phyloP scores from a whole-genome alignment of 768 basidiomycete genomes.

The Rhodocollybia butyracea region DNA sequence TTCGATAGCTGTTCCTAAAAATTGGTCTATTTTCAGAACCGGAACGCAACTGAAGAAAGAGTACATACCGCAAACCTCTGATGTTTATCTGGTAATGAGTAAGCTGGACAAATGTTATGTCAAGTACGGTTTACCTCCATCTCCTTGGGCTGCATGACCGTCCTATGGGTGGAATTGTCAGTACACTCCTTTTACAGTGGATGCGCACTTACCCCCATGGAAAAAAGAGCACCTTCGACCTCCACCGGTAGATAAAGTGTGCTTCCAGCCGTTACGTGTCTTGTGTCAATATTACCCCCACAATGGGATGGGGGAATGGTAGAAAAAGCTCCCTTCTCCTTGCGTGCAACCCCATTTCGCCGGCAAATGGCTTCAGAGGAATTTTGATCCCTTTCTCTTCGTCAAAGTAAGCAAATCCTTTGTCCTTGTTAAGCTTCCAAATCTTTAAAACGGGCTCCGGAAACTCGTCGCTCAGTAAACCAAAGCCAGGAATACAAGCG shows the following conservation, averaged over 20 bases:
- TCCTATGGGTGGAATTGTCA: constrained; percentile 36
- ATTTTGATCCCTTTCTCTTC: constrained; percentile 44
- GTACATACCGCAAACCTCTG: constrained; percentile 57
- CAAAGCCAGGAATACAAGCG: constrained; percentile 56
- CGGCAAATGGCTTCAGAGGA: constrained; percentile 55
- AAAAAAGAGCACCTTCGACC: constrained; percentile 58
- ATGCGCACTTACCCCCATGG: constrained; percentile 46
- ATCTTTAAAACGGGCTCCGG: constrained; percentile 49
- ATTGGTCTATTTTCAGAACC: not conserved
- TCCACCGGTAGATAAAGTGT: constrained; percentile 57
- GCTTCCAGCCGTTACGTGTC: constrained; percentile 51
- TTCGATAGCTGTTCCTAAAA: constrained; percentile 58
- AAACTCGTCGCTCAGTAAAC: constrained; percentile 54
- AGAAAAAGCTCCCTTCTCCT: constrained; percentile 46
- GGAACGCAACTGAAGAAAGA: not conserved
- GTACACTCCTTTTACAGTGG: not conserved
- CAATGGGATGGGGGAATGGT: constrained; percentile 63
- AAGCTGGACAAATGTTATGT: not conserved
- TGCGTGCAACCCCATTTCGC: constrained; percentile 61
- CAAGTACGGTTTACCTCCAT: constrained; percentile 44
- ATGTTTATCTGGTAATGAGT: not conserved
- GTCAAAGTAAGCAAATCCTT: constrained; percentile 49
- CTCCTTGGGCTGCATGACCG: constrained; percentile 65
- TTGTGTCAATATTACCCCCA: constrained; percentile 62
- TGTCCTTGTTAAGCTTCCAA: constrained; percentile 42